phyloP scores from a whole-genome alignment of 2,329 filamentous ascomycete species.

The Fusarium decemcellulare region DNA sequence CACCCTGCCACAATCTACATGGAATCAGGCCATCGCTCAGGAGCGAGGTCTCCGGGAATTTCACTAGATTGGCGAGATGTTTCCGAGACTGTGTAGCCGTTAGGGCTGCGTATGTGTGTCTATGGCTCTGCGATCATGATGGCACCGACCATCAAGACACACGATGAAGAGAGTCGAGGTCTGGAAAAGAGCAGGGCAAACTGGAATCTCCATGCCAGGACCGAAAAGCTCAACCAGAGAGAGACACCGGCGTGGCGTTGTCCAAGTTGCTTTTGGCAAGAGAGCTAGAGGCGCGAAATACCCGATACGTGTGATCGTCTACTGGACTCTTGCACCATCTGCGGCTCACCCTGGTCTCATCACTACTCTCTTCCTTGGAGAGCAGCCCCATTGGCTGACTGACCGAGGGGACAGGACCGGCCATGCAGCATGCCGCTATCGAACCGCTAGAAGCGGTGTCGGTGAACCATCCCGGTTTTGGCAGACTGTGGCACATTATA shows the following conservation, averaged over 20 bases:
- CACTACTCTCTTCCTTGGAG: constrained; percentile 46
- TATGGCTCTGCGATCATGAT: not conserved
- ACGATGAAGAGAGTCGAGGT: not conserved
- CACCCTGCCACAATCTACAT: constrained; percentile 32
- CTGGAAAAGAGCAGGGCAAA: not conserved
- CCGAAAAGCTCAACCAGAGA: constrained; percentile 14
- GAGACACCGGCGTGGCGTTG: constrained; percentile 28
- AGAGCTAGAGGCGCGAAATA: constrained; percentile 44
- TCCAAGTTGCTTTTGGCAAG: constrained; percentile 38
- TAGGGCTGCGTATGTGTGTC: not conserved
- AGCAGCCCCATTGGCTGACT: constrained; percentile 42
- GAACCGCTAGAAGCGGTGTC: constrained; percentile 48
- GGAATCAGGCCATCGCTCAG: constrained; percentile 44
- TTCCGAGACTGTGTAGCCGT: not conserved
- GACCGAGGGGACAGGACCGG: constrained; percentile 43
- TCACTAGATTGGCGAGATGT: constrained; percentile 14
- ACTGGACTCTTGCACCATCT: constrained; percentile 47
- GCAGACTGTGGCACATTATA: constrained; percentile 47
- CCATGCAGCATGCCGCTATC: constrained; percentile 48
- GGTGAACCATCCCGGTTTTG: constrained; percentile 47
- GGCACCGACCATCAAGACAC: not conserved
- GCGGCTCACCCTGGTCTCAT: constrained; percentile 49
- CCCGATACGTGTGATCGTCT: constrained; percentile 48
- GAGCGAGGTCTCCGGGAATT: constrained; percentile 14
- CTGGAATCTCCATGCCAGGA: not conserved